Evolutionary conservation across 192 early-diverging fungal genomes (phyloP), one percentile per base, ranked within the genome.

Genomic region (Coemansia sp.): DNA sequence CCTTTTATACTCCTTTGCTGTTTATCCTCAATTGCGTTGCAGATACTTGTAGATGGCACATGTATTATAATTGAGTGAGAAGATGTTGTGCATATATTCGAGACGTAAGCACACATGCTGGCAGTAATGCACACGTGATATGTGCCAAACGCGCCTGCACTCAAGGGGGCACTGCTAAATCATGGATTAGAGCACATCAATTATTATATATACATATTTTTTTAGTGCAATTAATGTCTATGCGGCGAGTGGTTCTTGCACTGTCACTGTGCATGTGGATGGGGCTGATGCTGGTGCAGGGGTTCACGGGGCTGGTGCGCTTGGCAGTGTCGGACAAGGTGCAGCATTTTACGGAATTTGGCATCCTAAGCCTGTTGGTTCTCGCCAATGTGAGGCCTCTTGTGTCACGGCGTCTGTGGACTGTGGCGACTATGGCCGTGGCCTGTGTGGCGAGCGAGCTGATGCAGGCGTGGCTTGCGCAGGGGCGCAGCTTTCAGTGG

Each of bases 311-410:
- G 31, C 57, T 74, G 0, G 45, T 82, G 23, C 10, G 31, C 4
- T 34, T 74, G 42, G 68, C 75, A 21, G 62, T 74, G 2, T 65
- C 72, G 0, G 72, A 82, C 72, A 82, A 76, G 59, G 71, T 72
- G 25, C 68, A 60, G 61, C 80, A 82, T 44, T 82, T 82, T 64
- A 60, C 74, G 0, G 75, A 58, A 12, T 82, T 82, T 25, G 80
- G 80, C 48, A 37, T 74, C 11, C 34, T 82, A 50, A 31, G 46
- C n/a, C 60, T 72, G 12, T 55, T 77, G 17, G 45, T 77, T n/a
- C 29, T 58, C 29, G 55, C 31, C 15, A 58, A 58, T 14, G 5
- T 58, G 27, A 17, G 27, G 74, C 46, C n/a, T n/a, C n/a, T 77
- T 74, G 39, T 69, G 19, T 67, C 80, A 34, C 71, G 75, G 25